Conservation (phyloP, 78 protist genomes). For the Cavenderia fasciculata region DNA sequence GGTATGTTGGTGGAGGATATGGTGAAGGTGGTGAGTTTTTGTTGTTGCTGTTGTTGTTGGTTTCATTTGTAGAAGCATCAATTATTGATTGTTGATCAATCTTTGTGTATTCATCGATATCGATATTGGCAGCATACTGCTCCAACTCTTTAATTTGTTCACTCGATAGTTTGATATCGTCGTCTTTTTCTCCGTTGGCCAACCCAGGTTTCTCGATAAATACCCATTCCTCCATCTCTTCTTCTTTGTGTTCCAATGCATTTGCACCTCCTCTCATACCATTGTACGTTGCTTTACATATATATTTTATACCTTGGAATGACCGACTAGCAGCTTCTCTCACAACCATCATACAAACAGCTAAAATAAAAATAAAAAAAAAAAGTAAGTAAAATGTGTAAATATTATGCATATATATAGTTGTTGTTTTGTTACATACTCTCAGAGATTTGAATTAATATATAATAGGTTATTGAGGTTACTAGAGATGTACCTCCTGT, state of each 20-base stretch:
- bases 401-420: neutral
- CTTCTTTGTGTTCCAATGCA: neutral
- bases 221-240: slow-evolving; percentile 33
- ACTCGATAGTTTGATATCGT: neutral
- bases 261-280: slow-evolving; percentile 31
- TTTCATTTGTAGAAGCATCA: neutral
- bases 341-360: slow-evolving; percentile 68
- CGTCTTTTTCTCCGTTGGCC: neutral
- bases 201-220: slow-evolving; percentile 50
- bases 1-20: too few relatives aligned
- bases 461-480: slow-evolving; percentile 49
- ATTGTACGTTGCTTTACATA: slow-evolving; percentile 9
- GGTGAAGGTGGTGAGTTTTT: too few relatives aligned
- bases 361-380: neutral
- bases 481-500: slow-evolving; percentile 41
- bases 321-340: slow-evolving; percentile 49
- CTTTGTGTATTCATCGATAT: neutral
- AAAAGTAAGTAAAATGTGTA: neutral
- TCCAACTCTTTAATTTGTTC: slow-evolving; percentile 8
- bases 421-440: slow-evolving; percentile 32
- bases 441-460: slow-evolving; percentile 59
- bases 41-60: neutral
- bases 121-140: neutral
- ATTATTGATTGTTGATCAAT: neutral
- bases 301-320: slow-evolving; percentile 55